These are phyloP conservation scores for Excoecaria agallocha DNA, from an alignment of 345 rosid genomes.

Conservation along the genomic window DNA sequence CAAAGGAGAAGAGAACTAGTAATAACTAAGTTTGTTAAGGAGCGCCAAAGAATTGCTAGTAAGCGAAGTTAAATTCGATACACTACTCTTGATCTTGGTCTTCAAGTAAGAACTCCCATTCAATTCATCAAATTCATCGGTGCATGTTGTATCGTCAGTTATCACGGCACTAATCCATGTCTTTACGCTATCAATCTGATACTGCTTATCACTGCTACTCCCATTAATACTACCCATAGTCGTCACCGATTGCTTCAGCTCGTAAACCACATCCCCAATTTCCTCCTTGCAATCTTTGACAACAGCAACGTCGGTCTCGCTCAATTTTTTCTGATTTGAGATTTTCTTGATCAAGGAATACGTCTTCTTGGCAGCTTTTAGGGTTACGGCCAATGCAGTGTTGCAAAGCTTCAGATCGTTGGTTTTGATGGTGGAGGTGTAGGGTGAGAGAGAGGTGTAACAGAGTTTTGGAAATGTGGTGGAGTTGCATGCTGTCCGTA, in stretches of 20 bases:
- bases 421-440: slow-evolving; percentile 45
- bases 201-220: slow-evolving; percentile 6
- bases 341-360: slow-evolving; percentile 28
- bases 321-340: slow-evolving; percentile 28
- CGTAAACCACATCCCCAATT: slow-evolving; percentile 41
- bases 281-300: slow-evolving; percentile 53
- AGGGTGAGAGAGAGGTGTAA: slow-evolving; percentile 50
- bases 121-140: slow-evolving; percentile 55
- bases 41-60: slow-evolving; percentile 76
- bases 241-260: slow-evolving; percentile 50
- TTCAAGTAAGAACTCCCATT: slow-evolving; percentile 39
- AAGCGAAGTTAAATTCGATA: slow-evolving; percentile 36
- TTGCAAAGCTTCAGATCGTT: slow-evolving; percentile 52
- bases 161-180: slow-evolving; percentile 71
- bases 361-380: slow-evolving; percentile 36
- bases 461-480: slow-evolving; percentile 56
- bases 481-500: slow-evolving; percentile 50
- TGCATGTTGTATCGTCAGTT: slow-evolving; percentile 66
- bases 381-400: slow-evolving; percentile 44
- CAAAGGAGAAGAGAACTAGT: neutral
- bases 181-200: slow-evolving; percentile 40
- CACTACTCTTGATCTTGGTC: slow-evolving; percentile 39
- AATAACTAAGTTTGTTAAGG: slow-evolving; percentile 31
- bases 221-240: slow-evolving; percentile 32
- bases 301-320: slow-evolving; percentile 36